A percentile compares a stretch with the other conserved stretches of the same genome.
Evolutionary conservation across 768 basidiomycete genomes (phyloP).

Genomic region (Mrakia hoshinonis): DNA sequence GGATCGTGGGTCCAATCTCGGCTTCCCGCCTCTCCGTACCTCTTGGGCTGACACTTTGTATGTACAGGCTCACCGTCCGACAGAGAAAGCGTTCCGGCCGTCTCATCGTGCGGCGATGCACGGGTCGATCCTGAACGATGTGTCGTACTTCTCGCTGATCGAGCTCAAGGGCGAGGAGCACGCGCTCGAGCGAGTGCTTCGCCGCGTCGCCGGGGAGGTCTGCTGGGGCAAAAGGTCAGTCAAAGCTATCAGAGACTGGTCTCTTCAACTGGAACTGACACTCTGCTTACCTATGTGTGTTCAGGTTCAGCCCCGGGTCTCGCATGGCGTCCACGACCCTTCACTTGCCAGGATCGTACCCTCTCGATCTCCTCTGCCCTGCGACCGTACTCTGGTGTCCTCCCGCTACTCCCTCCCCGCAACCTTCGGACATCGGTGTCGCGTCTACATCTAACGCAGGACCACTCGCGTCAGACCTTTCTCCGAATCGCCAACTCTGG

Average conservation of each 20-base stretch:
- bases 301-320: constrained; percentile 15
- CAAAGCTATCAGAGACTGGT: neutral
- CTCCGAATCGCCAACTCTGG: constrained; percentile 52
- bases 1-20: constrained; percentile 51
- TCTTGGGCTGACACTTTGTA: neutral
- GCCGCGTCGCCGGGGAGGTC: constrained; percentile 46
- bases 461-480: neutral
- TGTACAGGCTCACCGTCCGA: constrained; percentile 66
- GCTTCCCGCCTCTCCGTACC: neutral
- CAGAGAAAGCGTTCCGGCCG: constrained; percentile 83
- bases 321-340: constrained; percentile 21
- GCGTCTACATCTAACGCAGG: neutral
- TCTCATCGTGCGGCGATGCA: constrained; percentile 82
- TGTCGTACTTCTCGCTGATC: constrained; percentile 69
- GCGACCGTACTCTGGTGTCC: constrained; percentile 25
- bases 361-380: constrained; percentile 20
- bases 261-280: neutral
- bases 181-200: constrained; percentile 50
- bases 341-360: constrained; percentile 6
- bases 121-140: constrained; percentile 79
- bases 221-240: constrained; percentile 37
- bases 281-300: neutral
- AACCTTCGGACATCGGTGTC: neutral
- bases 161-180: constrained; percentile 61
- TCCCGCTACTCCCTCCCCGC: neutral